Conservation (phyloP, 75 land plant genomes). For the Ceratopteris richardii region DNA sequence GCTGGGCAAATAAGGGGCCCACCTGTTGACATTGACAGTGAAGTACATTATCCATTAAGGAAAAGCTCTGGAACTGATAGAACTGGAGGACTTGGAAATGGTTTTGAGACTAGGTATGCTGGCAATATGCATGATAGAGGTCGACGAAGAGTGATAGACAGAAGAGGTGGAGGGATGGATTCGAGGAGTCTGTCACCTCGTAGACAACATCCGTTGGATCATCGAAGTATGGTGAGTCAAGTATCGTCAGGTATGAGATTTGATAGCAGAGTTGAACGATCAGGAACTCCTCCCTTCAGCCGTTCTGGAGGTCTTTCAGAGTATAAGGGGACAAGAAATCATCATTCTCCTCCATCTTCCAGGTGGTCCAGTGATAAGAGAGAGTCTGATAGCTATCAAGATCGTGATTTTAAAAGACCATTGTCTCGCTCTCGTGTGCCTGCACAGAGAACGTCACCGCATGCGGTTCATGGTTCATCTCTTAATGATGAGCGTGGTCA, state of each 20-base stretch:
- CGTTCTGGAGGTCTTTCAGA: conserved; percentile 18
- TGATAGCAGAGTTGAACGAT: conserved; percentile 15
- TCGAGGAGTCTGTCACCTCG: conserved; percentile 22
- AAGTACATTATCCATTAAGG: conserved; percentile 11
- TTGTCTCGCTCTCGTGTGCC: conserved; percentile 23
- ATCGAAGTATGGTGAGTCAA: neutral
- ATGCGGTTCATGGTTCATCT: conserved; percentile 31
- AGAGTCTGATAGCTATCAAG: conserved; percentile 28
- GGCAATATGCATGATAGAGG: too few species aligned
- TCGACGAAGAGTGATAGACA: too few species aligned
- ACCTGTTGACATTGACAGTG: conserved; percentile 21
- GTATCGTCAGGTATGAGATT: conserved; percentile 27
- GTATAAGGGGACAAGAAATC: conserved; percentile 32
- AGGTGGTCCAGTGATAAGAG: conserved; percentile 46
- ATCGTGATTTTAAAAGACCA: conserved; percentile 15
- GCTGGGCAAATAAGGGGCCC: too few species aligned
- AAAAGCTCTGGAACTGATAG: conserved; percentile 5
- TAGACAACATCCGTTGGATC: neutral
- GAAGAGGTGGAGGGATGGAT: conserved; percentile 15
- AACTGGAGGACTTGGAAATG: conserved; percentile 27
- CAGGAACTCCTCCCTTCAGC: conserved; percentile 7
- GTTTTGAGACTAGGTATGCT: conserved; percentile 19
- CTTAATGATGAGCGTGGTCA: conserved; percentile 23
- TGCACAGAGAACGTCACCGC: conserved; percentile 35
- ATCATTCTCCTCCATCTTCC: conserved; percentile 30